A percentile compares a stretch with the other conserved stretches of the same genome.
Conservation (phyloP, 805 yeast genomes). For the Zygosaccharomyces kombuchaensis region DNA sequence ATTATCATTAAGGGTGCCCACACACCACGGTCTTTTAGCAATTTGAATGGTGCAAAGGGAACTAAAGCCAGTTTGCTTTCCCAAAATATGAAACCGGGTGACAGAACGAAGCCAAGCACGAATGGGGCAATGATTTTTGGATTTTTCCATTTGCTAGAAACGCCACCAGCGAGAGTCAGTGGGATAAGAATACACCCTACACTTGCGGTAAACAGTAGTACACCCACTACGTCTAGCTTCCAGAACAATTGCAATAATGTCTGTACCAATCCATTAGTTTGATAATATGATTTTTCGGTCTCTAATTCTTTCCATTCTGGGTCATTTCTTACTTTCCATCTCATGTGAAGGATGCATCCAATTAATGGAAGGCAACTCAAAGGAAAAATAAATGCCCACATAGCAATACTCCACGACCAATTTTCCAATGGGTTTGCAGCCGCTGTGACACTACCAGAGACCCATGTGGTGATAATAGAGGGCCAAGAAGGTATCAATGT, state of each 20-base stretch:
- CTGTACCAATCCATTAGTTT: conserved; percentile 36
- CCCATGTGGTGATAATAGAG: conserved; percentile 76
- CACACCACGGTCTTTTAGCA: conserved; percentile 64
- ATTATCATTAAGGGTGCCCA: conserved; percentile 66
- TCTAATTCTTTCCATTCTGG: conserved; percentile 46
- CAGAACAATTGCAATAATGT: conserved; percentile 45
- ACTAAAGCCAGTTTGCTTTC: conserved; percentile 51
- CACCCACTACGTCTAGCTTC: conserved; percentile 63
- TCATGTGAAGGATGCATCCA: conserved; percentile 51
- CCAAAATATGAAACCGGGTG: conserved; percentile 58
- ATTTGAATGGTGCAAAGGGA: conserved; percentile 59
- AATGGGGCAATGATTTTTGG: conserved; percentile 65
- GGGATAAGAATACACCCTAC: conserved; percentile 68
- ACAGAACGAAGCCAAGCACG: conserved; percentile 57
- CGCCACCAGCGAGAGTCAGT: conserved; percentile 71
- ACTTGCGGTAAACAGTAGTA: conserved; percentile 48
- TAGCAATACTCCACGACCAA: conserved; percentile 75
- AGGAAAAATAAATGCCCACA: conserved; percentile 78
- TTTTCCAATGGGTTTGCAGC: conserved; percentile 34
- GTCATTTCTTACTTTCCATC: conserved; percentile 46
- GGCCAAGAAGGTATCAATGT: conserved; percentile 68
- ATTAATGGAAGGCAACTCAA: conserved; percentile 56
- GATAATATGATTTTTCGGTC: conserved; percentile 39
- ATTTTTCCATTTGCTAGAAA: conserved; percentile 47
- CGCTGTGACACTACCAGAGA: conserved; percentile 53